phyloP scores from a whole-genome alignment of 2,329 filamentous ascomycete genomes.

The Pseudogymnoascus sp. region DNA sequence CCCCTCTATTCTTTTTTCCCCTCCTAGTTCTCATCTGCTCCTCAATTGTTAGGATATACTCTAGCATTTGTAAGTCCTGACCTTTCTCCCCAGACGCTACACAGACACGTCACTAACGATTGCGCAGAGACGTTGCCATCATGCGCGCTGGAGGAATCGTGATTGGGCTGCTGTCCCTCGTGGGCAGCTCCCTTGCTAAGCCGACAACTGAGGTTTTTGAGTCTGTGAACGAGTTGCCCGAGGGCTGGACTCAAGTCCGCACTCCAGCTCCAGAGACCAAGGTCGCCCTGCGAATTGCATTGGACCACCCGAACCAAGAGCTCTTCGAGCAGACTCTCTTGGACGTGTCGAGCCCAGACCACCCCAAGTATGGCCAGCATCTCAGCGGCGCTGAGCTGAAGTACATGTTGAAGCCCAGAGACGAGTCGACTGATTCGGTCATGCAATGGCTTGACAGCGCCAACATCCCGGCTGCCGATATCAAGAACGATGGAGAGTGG shows the following conservation, averaged over 20 bases:
- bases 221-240: conserved; percentile 16
- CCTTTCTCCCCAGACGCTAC: neutral
- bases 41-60: neutral
- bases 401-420: conserved; percentile 33
- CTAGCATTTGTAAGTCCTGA: neutral
- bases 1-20: neutral
- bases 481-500: conserved; percentile 32
- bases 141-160: conserved; percentile 9
- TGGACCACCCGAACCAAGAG: conserved; percentile 8
- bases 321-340: conserved; percentile 19
- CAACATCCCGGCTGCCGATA: neutral
- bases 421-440: conserved; percentile 31
- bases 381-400: conserved; percentile 37
- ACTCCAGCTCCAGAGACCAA: conserved; percentile 15
- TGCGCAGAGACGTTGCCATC: neutral
- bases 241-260: conserved; percentile 21
- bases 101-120: neutral
- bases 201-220: conserved; percentile 19
- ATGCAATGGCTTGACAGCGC: conserved; percentile 36
- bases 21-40: neutral
- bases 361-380: conserved; percentile 41
- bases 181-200: neutral
- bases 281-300: conserved; percentile 20
- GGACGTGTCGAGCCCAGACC: conserved; percentile 38
- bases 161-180: conserved; percentile 4